Evolutionary conservation across 1,284 basidiomycete genomes (phyloP).

Genomic region (Ganoderma sinense): DNA sequence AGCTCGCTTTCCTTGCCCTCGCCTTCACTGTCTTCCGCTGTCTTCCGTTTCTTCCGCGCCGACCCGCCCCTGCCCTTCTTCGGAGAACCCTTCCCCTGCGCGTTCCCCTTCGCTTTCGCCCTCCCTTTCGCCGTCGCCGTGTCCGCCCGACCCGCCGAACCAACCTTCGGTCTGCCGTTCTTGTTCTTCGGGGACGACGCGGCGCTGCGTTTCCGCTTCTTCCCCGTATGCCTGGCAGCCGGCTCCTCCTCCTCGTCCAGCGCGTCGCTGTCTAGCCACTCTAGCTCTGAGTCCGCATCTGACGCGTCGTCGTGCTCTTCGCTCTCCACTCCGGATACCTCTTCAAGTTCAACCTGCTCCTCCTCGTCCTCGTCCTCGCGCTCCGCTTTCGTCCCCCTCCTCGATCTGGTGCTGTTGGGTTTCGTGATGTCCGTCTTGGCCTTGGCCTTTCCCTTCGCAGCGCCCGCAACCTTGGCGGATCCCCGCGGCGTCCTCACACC

Average conservation of each 20-base stretch:
- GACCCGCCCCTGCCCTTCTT: slow-evolving; percentile 31
- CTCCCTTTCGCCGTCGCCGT: slow-evolving; percentile 1
- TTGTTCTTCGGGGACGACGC: slow-evolving; percentile 4
- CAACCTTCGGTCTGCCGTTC: background rate
- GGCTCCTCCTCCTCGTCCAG: slow-evolving; percentile 34
- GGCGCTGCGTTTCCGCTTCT: slow-evolving; percentile 46
- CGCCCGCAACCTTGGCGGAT: background rate
- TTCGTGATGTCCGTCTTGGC: background rate
- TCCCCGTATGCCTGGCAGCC: slow-evolving; percentile 36
- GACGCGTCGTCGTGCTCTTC: background rate
- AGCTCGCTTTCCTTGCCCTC: slow-evolving; percentile 49
- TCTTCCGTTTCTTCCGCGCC: slow-evolving; percentile 41
- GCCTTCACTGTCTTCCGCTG: slow-evolving; percentile 34
- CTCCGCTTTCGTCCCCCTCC: background rate
- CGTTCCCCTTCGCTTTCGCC: background rate
- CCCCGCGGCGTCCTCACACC: background rate
- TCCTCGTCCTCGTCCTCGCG: background rate
- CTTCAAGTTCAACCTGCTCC: background rate
- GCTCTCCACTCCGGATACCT: background rate
- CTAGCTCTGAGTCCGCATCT: slow-evolving; percentile 11
- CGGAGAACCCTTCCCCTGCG: slow-evolving; percentile 21
- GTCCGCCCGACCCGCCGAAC: background rate
- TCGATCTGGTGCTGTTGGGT: background rate
- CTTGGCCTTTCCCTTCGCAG: background rate
- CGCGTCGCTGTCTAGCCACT: slow-evolving; percentile 35